Base-by-base conservation (phyloP, 495 filamentous ascomycete genomes). In the Cercophora sp. region DNA sequence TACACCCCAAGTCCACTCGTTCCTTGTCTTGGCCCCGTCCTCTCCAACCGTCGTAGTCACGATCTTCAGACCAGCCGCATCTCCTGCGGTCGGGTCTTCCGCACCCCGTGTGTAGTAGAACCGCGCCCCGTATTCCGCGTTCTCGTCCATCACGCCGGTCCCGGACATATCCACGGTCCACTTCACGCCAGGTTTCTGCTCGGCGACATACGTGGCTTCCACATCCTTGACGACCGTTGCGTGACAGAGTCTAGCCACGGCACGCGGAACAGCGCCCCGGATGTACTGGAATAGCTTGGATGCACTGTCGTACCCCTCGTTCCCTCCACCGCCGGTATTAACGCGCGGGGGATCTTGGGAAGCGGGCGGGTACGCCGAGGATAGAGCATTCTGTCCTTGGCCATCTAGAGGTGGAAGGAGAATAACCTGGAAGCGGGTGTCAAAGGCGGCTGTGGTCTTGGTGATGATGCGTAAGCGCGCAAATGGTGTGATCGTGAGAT, bases 401-500 rank as follows among this genome's bases (percentile, higher is more conserved):
- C 31, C 44, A 4, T 29, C 35, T 8, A 20, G 5, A 25, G 70
- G 58, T 2, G 60, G 51, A 2, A 61, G 60, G 15, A 70, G 59
- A 27, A 58, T 65, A 36, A 75, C 54, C 27, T 55, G 46, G 52
- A 60, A 72, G 40, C 58, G 43, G 8, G 70, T 70, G 36, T 59
- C 60, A 10, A 63, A 57, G 16, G 52, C 47, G 0, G 61, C 60
- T 13, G 60, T 42, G 0, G 70, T 54, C 5, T 56, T 63, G 43
- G 60, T 58, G 1, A 66, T 54, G n/a, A 66, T 61, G 37, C 61
- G 64, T 4, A 77, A 45, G 10, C 63, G 58, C 4, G 60, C 56
- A 2, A 63, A 58, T 0, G 70, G 64, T 3, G 71, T 71, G 47
- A 77, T 66, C n/a, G 54, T 61, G 3, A 77, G 48, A 39, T 70